phyloP scores from a whole-genome alignment of 225 moss, liverwort and hornwort species.

The Marchantia paleacea region DNA sequence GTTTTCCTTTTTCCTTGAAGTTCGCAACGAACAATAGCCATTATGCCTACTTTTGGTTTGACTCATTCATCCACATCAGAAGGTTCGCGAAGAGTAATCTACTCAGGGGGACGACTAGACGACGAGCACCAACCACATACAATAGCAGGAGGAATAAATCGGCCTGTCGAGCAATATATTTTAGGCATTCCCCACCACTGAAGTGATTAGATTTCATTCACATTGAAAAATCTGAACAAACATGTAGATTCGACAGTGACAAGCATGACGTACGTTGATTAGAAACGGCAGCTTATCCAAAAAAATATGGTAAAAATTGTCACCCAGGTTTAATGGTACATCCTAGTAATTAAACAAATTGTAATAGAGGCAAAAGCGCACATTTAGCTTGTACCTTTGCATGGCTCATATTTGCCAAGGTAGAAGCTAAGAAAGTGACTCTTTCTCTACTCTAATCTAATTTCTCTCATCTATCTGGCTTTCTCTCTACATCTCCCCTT shows the following conservation, averaged over 20 bases:
- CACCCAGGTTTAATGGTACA: constrained; percentile 7
- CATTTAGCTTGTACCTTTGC: constrained; percentile 38
- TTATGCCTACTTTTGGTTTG: neutral
- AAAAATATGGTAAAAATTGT: constrained; percentile 7
- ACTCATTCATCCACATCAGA: neutral
- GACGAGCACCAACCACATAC: too few relatives aligned
- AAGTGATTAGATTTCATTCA: too few relatives aligned
- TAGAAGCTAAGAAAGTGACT: constrained; percentile 39
- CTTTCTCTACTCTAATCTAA: constrained; percentile 31
- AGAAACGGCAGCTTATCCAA: neutral
- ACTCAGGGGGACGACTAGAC: too few relatives aligned
- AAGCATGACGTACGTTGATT: neutral
- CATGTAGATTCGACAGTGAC: neutral
- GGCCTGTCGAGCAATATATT: too few relatives aligned
- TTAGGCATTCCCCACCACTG: too few relatives aligned
- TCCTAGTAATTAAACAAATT: constrained; percentile 20
- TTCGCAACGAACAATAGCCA: neutral
- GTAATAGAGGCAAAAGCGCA: constrained; percentile 34
- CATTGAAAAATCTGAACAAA: neutral
- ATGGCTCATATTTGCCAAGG: constrained; percentile 36
- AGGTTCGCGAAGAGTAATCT: too few relatives aligned
- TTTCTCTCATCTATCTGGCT: neutral
- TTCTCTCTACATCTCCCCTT: neutral
- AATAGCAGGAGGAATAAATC: too few relatives aligned
- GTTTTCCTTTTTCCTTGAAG: neutral